phyloP scores from a whole-genome alignment of 306 rosid species.

The Oxytropis ochrocephala region DNA sequence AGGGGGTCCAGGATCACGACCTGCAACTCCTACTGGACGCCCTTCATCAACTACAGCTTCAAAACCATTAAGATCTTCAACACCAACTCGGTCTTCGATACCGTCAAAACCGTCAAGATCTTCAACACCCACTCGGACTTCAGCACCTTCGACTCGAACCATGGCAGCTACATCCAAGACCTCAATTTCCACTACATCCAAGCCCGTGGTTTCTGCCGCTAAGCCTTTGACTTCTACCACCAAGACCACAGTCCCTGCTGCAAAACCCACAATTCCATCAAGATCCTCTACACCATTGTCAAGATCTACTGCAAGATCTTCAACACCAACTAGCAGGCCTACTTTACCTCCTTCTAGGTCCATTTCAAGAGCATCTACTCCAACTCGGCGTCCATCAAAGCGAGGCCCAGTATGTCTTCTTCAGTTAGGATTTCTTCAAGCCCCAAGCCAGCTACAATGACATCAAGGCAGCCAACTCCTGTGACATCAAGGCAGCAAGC shows the following conservation, averaged over 20 bases:
- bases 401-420: conserved; percentile 51
- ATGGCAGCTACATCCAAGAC: conserved; percentile 40
- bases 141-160: conserved; percentile 46
- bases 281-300: conserved; percentile 86
- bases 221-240: conserved; percentile 35
- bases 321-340: conserved; percentile 81
- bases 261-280: conserved; percentile 47
- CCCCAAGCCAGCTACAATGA: conserved; percentile 46
- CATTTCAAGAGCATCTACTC: conserved; percentile 79
- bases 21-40: conserved; percentile 80
- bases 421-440: conserved; percentile 42
- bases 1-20: conserved; percentile 87
- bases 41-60: conserved; percentile 50
- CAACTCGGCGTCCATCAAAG: conserved; percentile 73
- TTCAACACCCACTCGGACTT: conserved; percentile 79
- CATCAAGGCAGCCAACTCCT: conserved; percentile 50
- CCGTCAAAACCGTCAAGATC: conserved; percentile 70
- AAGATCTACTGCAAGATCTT: conserved; percentile 69
- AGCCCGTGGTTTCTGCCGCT: conserved; percentile 36
- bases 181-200: conserved; percentile 36
- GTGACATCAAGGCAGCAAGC: conserved; percentile 39
- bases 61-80: conserved; percentile 73
- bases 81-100: conserved; percentile 72
- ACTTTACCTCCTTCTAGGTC: conserved; percentile 73
- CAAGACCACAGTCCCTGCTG: conserved; percentile 36